Conservation (phyloP, 2,329 filamentous ascomycete genomes). For the Neofusicoccum kwambonambiense region DNA sequence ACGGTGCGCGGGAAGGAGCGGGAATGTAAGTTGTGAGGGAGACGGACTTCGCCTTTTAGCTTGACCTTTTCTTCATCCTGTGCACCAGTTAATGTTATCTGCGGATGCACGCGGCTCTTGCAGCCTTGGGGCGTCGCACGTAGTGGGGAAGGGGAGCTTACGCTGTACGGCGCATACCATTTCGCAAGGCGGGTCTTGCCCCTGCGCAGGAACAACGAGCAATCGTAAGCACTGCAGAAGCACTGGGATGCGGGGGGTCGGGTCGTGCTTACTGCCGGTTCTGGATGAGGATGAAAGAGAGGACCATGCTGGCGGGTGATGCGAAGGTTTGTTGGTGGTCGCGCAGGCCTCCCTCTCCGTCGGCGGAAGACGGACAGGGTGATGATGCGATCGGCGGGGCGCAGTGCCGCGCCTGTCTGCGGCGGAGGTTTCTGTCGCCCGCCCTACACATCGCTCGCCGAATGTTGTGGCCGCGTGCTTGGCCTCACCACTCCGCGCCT, state of each 20-base stretch:
- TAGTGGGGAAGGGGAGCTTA: constrained; percentile 36
- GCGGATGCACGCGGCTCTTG: not conserved
- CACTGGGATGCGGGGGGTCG: not conserved
- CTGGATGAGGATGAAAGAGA: constrained; percentile 88
- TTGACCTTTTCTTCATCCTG: constrained; percentile 98
- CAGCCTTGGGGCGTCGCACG: no score
- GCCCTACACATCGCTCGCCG: not conserved
- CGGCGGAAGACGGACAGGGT: constrained; percentile 1
- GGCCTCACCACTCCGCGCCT: not conserved
- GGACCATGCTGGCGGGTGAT: constrained; percentile 51
- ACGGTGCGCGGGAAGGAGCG: not conserved
- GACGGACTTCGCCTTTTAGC: constrained; percentile 85
- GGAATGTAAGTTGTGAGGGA: constrained; percentile 1
- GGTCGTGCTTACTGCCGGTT: constrained; percentile 69
- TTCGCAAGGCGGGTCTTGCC: constrained; percentile 98
- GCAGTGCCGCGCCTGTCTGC: not conserved
- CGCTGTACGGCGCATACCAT: constrained; percentile 96
- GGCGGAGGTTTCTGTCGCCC: constrained; percentile 16
- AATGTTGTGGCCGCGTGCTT: constrained; percentile 1
- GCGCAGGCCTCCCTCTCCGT: not conserved
- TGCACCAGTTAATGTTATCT: not conserved
- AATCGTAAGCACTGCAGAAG: not conserved
- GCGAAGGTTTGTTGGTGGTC: not conserved
- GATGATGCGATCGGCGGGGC: constrained; percentile 6
- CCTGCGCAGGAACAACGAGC: constrained; percentile 49